phyloP scores from a whole-genome alignment of 768 basidiomycete genomes.

The Butyriboletus loyo region DNA sequence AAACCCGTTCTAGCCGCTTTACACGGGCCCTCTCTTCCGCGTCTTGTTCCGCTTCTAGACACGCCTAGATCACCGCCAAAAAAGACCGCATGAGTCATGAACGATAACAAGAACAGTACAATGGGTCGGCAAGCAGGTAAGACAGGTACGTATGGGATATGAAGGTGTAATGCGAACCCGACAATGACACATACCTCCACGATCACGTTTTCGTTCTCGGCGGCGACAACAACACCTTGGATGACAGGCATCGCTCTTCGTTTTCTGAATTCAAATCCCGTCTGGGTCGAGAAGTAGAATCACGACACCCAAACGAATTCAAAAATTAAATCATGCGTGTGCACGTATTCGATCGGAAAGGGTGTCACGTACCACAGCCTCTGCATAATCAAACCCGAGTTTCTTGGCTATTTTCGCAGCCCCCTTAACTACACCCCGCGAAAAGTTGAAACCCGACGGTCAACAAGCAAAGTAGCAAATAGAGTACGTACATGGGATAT shows the following conservation, averaged over 20 bases:
- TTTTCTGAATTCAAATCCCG: constrained; percentile 95
- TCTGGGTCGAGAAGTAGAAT: constrained; percentile 44
- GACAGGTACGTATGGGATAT: not conserved
- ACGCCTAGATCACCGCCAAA: constrained; percentile 56
- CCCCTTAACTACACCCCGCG: constrained; percentile 61
- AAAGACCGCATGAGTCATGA: constrained; percentile 7
- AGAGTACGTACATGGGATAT: constrained; percentile 77
- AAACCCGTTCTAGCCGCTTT: constrained; percentile 73
- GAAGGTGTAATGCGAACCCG: constrained; percentile 2
- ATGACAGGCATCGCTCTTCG: constrained; percentile 82
- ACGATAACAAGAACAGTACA: not conserved
- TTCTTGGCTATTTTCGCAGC: constrained; percentile 84
- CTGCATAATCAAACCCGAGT: constrained; percentile 86
- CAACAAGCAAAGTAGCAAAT: constrained; percentile 10
- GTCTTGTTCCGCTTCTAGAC: constrained; percentile 74
- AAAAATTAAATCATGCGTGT: constrained; percentile 3
- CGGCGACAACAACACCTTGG: constrained; percentile 82
- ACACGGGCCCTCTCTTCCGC: constrained; percentile 72
- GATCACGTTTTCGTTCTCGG: constrained; percentile 69
- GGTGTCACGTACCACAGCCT: constrained; percentile 78
- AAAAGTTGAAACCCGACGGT: constrained; percentile 11
- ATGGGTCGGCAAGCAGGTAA: not conserved
- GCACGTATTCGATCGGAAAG: constrained; percentile 7
- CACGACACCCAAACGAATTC: not conserved
- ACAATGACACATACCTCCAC: constrained; percentile 58